Base-by-base conservation (phyloP, 345 rosid genomes). In the Eucalyptus virginea region DNA sequence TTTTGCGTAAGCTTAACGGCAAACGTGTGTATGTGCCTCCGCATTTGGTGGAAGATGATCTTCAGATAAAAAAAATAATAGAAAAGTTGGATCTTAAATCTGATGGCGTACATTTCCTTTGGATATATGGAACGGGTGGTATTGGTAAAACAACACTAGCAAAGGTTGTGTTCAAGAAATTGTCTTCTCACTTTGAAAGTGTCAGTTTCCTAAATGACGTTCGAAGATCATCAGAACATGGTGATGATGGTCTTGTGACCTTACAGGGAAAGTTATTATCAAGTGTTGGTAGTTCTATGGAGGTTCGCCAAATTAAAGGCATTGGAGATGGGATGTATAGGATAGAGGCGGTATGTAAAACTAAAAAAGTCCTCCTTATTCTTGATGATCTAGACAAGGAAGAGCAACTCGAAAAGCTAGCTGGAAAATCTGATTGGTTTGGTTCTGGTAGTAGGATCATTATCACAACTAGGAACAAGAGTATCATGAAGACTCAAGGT, bases 191-290 rank as follows among this genome's bases (percentile, higher is more conserved):
- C 44, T 94, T 90, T 52, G 54, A 90, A 44, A 67, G 86, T 49
- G 91, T 32, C 86, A 5, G 88, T 51, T 93, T 94, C 90, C 86
- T 93, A 10, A 21, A 83, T 3, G 86, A 91, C 24, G 89, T 93
- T 40, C 90, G 93, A 83, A 56, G 12, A 87, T 49, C 23, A 40
- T 9, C 21, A 1, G 4, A 45, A 30, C 9, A 12, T 50, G 54
- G 54, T 11, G n/a, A n/a, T n/a, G n/a, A 23, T 60, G 49, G 88
- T 72, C 13, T 58, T 12, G 26, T 32, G 5, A 6, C 1, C 9
- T 88, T 90, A 32, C 88, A 90, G 54, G 18, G 37, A 34, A 8
- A 8, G 56, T 34, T 90, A 23, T 44, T 88, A 6, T 40, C 65
- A 2, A 6, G 24, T 14, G 6, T 26, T 58, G 8, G 15, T 12